Percentiles rank a stretch among this genome's conserved stretches.
phyloP scores from a whole-genome alignment of 176 grass and related monocot genomes.

The Avena sativa region DNA sequence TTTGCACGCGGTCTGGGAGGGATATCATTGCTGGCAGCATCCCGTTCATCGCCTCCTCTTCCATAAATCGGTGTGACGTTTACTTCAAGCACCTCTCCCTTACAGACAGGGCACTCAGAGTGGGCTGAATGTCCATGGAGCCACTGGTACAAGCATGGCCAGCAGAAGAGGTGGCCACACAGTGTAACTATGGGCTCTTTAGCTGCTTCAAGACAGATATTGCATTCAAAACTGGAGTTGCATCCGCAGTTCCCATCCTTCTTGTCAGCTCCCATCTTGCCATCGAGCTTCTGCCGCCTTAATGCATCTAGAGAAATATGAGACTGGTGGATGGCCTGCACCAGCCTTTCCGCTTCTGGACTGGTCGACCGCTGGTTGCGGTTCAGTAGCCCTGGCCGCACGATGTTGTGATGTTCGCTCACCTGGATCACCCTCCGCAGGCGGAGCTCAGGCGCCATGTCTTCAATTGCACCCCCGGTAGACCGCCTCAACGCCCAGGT shows the following conservation, averaged over 20 bases:
- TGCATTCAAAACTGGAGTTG: slow-evolving; percentile 74
- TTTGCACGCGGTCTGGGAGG: slow-evolving; percentile 69
- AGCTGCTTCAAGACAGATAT: slow-evolving; percentile 79
- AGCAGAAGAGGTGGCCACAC: slow-evolving; percentile 94
- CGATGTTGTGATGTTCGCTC: slow-evolving; percentile 54
- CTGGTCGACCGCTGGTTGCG: slow-evolving; percentile 26
- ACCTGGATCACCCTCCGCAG: slow-evolving; percentile 67
- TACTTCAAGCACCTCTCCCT: slow-evolving; percentile 62
- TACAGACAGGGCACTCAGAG: slow-evolving; percentile 88
- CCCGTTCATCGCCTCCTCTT: slow-evolving; percentile 51
- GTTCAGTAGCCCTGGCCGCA: slow-evolving; percentile 15
- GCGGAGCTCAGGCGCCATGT: slow-evolving; percentile 57
- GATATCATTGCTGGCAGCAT: slow-evolving; percentile 34
- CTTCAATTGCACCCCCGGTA: slow-evolving; percentile 26
- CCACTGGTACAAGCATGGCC: slow-evolving; percentile 88
- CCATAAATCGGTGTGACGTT: slow-evolving; percentile 87
- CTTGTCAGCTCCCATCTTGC: slow-evolving; percentile 27
- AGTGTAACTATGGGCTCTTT: slow-evolving; percentile 80
- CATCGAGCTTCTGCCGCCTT: slow-evolving; percentile 54
- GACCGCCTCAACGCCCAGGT: slow-evolving; percentile 1
- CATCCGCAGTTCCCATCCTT: slow-evolving; percentile 51
- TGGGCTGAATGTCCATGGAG: slow-evolving; percentile 52
- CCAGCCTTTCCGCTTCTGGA: slow-evolving; percentile 62
- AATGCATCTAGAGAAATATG: slow-evolving; percentile 54
- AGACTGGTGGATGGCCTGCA: slow-evolving; percentile 56